These are phyloP conservation scores for Xylaria castorea DNA, from an alignment of 495 filamentous ascomycete species.

Conservation along the genomic window DNA sequence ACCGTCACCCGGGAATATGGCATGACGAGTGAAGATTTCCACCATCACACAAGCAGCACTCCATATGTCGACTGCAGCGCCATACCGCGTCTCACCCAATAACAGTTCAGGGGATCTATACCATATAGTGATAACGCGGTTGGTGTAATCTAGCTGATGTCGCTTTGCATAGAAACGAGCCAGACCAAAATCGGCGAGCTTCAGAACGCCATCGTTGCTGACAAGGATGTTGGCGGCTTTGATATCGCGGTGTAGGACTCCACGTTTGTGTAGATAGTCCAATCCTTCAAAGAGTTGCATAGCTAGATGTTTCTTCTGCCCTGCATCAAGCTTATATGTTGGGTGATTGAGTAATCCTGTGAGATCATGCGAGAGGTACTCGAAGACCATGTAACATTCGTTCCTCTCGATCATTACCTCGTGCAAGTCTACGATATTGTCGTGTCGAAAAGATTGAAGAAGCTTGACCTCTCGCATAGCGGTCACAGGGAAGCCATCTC, in stretches of 20 bases:
- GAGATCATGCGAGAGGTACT: constrained; percentile 92
- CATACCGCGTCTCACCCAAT: constrained; percentile 92
- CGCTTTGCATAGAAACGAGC: constrained; percentile 97
- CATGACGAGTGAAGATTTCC: constrained; percentile 94
- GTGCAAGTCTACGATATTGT: constrained; percentile 84
- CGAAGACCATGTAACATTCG: constrained; percentile 99
- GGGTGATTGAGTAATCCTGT: constrained; percentile 85
- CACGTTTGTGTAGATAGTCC: constrained; percentile 90
- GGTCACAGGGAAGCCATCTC: constrained; percentile 96
- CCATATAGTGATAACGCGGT: constrained; percentile 98
- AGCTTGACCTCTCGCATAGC: constrained; percentile 97
- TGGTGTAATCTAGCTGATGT: constrained; percentile 94
- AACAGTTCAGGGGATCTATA: constrained; percentile 94
- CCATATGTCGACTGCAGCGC: constrained; percentile 96
- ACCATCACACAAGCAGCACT: constrained; percentile 95
- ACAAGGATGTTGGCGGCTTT: constrained; percentile 95
- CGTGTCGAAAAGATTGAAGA: constrained; percentile 89
- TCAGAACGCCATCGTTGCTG: constrained; percentile 84
- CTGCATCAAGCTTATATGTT: constrained; percentile 80
- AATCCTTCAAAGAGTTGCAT: constrained; percentile 94
- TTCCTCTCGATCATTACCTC: constrained; percentile 99
- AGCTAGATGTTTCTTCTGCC: constrained; percentile 93
- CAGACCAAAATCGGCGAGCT: constrained; percentile 95
- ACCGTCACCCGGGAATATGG: constrained; percentile 94
- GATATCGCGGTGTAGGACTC: constrained; percentile 94